Evolutionary conservation across 108 stramenopile species (phyloP), one percentile per base, ranked within the genome.

Genomic region (Aurantiochytrium sp.): DNA sequence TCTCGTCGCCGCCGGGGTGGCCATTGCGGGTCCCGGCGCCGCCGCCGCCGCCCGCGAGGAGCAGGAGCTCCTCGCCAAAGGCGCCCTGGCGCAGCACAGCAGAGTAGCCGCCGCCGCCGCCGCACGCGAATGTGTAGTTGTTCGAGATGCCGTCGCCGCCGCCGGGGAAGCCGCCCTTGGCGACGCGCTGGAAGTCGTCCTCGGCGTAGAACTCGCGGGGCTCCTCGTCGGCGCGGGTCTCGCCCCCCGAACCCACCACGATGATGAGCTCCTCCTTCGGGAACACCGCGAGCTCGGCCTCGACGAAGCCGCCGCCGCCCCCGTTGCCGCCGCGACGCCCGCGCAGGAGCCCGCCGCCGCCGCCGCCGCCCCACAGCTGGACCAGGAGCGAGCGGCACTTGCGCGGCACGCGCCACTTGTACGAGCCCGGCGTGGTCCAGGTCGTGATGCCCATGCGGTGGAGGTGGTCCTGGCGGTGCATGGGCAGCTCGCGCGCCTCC

Each of bases 361-460:
- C 93, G 21, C 93, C 93, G 31, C 59, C 93, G 17, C 93, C 93
- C 93, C 93, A 93, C 19, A 89, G 50, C 65, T 93, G 93, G 6
- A 93, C 87, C 87, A 81, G 45, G 12, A 81, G 39, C 6, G 73
- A 81, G 50, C 45, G 21, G 32, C 73, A 81, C 73, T 81, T 81
- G 3, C 45, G 39, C 0, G 73, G 73, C 39, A 81, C 73, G 27
- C 73, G 73, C 73, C 73, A 81, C 39, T 41, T 81, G 45, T 81
- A 92, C 91, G 45, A 92, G 85, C 81, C 86, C 50, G 52, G 81
- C 59, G 37, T 54, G 45, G 41, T 87, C 90, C 27, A 19, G 15
- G n/a, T 89, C 34, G 85, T 54, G 27, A 55, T 87, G 37, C 55
- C 41, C 4, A 87, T 30, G 4, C 27, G 5, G 2, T 52, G n/a